phyloP scores from a whole-genome alignment of 2,329 filamentous ascomycete species.

The Stachybotrys elegans region DNA sequence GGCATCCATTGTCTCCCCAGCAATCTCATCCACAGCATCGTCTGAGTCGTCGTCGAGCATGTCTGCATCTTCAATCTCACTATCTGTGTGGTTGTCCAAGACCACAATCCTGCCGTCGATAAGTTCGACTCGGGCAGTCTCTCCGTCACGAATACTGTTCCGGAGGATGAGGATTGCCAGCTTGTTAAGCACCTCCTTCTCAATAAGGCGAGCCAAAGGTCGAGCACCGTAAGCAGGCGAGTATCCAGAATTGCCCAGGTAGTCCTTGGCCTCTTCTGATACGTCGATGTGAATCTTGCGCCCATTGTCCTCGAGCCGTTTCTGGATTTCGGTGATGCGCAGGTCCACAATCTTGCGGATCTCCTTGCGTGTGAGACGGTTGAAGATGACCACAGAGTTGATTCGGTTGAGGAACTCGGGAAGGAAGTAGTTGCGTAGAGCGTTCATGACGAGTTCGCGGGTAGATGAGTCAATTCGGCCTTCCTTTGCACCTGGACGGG shows the following conservation, averaged over 20 bases:
- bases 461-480: conserved; percentile 84
- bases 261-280: conserved; percentile 82
- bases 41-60: conserved; percentile 72
- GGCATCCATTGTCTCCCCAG: conserved; percentile 56
- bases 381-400: conserved; percentile 95
- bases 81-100: conserved; percentile 71
- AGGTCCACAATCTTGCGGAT: conserved; percentile 96
- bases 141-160: conserved; percentile 79
- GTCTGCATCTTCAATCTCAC: conserved; percentile 56
- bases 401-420: conserved; percentile 99
- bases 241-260: conserved; percentile 86
- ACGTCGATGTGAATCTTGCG: conserved; percentile 84
- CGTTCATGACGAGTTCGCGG: conserved; percentile 82
- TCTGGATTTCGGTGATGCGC: conserved; percentile 82
- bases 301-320: conserved; percentile 77
- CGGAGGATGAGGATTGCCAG: conserved; percentile 87
- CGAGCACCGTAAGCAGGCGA: conserved; percentile 92
- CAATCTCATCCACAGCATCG: conserved; percentile 67
- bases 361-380: conserved; percentile 82
- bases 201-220: conserved; percentile 82
- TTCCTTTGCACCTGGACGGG: conserved; percentile 70
- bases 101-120: conserved; percentile 76
- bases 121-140: conserved; percentile 73
- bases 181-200: conserved; percentile 94
- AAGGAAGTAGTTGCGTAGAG: conserved; percentile 92